phyloP scores from a whole-genome alignment of 2,329 filamentous ascomycete species.

The Diaporthe citriasiana region DNA sequence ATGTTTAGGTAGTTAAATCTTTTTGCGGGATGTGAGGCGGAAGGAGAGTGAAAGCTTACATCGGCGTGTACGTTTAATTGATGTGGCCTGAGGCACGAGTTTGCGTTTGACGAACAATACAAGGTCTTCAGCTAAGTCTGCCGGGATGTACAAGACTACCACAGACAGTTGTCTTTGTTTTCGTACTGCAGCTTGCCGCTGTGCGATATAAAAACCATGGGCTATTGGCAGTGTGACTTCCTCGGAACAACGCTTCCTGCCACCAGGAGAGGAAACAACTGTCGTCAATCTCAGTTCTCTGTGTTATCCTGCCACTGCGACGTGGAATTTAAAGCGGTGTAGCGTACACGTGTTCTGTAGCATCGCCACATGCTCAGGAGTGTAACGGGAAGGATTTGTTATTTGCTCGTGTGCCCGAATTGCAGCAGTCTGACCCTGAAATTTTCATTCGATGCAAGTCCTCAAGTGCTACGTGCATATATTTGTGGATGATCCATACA shows the following conservation, averaged over 20 bases:
- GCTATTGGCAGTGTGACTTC: not conserved
- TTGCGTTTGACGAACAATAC: not conserved
- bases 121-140: not conserved
- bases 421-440: no score
- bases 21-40: not conserved
- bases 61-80: not conserved
- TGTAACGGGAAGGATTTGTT: no score
- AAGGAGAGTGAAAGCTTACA: not conserved
- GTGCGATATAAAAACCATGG: not conserved
- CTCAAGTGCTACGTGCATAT: no score
- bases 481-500: not conserved
- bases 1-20: not conserved
- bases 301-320: no score
- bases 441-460: no score
- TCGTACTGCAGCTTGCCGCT: not conserved
- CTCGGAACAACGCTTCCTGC: not conserved
- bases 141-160: not conserved
- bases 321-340: no score
- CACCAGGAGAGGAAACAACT: not conserved
- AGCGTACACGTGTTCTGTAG: no score
- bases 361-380: no score
- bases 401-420: no score
- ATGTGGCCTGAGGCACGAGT: not conserved
- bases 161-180: not conserved
- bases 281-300: not conserved